Base-by-base conservation (phyloP, 1,139 yeast species). In the Sugiyamaella paludigena region DNA sequence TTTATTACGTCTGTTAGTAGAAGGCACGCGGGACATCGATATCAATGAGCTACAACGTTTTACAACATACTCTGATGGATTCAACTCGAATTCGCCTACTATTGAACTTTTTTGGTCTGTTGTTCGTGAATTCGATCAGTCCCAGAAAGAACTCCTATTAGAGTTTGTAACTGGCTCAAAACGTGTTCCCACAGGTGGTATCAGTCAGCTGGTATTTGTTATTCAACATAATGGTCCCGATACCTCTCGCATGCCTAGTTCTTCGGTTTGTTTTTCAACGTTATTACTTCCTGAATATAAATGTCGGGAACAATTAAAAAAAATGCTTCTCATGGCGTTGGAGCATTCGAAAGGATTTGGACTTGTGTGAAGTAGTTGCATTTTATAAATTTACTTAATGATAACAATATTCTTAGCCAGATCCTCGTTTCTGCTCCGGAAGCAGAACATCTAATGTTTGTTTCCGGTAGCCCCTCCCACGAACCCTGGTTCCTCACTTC, bases 161-260 rank as follows among this genome's bases (percentile, higher is more conserved):
- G 58, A 60, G 48, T 64, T 64, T 52, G 60, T 63, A n/a, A 63
- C 67, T 2, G 68, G 68, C 4, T 57, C 62, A 5, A 49, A 54
- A 27, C 45, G 63, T 2, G 49, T 63, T 2, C 65, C 67, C 3
- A 52, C 52, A 15, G 62, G 64, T 3, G 62, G 60, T 1, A 36
- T 55, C 24, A 33, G 43, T 15, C 46, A 44, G 26, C 49, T 61
- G 34, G 48, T 48, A 12, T 51, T 63, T 30, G 53, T 52, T 2
- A 54, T 64, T 28, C 55, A 52, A 42, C 34, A 52, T 7, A 61
- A 59, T 39, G 63, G 60, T 1, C 40, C 54, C 4, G 58, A 57
- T 24, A 43, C 45, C 32, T n/a, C 51, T 10, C 42, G 55, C 11
- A 42, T 63, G 7, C 67, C 68, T 7, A 53, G 64, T 1, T 57